A percentile compares a stretch with the other conserved stretches of the same genome.
phyloP scores from a whole-genome alignment of 768 basidiomycete genomes.

The Termitomyces eurrhizus region DNA sequence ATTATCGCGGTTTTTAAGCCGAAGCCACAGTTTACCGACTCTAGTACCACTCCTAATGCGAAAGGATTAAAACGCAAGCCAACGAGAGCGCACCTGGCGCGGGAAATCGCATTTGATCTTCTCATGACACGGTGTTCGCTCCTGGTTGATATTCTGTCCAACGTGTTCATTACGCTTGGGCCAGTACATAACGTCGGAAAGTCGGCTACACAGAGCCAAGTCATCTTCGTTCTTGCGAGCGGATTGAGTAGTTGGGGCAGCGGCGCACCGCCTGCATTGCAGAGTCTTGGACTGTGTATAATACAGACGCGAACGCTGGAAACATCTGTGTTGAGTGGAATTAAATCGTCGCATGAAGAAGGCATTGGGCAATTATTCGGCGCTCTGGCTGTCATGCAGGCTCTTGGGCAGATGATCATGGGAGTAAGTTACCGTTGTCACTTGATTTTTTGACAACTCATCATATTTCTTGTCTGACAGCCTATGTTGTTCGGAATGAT shows the following conservation, averaged over 20 bases:
- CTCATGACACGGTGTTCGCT: slow-evolving; percentile 57
- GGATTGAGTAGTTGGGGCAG: slow-evolving; percentile 60
- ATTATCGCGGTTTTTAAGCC: slow-evolving; percentile 62
- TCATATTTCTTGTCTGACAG: slow-evolving; percentile 22
- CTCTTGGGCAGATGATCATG: slow-evolving; percentile 62
- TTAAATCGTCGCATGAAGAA: slow-evolving; percentile 18
- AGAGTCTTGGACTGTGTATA: slow-evolving; percentile 70
- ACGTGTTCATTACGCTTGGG: slow-evolving; percentile 51
- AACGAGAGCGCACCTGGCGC: slow-evolving; percentile 50
- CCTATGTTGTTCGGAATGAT: slow-evolving; percentile 72
- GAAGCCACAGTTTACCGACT: slow-evolving; percentile 16
- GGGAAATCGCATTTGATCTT: slow-evolving; percentile 72
- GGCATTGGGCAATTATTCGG: slow-evolving; percentile 62
- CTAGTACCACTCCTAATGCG: neutral
- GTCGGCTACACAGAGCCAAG: slow-evolving; percentile 28
- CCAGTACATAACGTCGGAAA: slow-evolving; percentile 35
- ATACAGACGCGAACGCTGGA: slow-evolving; percentile 39
- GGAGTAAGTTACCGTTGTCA: slow-evolving; percentile 32
- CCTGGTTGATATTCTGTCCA: slow-evolving; percentile 60
- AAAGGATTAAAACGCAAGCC: slow-evolving; percentile 34
- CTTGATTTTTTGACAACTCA: slow-evolving; percentile 2
- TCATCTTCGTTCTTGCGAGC: slow-evolving; percentile 58
- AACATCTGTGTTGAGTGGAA: slow-evolving; percentile 7
- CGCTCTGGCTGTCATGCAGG: slow-evolving; percentile 67
- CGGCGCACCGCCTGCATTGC: slow-evolving; percentile 64